Conservation (phyloP, 1,284 basidiomycete genomes). For the Malassezia restricta region DNA sequence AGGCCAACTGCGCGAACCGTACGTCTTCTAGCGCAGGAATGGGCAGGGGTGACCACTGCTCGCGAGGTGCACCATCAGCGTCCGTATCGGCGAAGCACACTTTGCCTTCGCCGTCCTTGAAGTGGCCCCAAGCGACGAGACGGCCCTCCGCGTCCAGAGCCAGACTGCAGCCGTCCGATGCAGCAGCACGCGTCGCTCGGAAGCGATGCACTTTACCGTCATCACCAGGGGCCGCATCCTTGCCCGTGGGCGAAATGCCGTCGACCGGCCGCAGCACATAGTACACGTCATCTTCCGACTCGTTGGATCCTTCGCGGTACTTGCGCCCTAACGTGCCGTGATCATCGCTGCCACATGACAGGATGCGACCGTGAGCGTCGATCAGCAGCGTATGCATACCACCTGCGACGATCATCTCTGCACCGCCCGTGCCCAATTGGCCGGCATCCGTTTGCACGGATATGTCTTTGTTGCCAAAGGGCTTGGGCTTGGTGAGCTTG, state of each 20-base stretch:
- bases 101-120: constrained; percentile 66
- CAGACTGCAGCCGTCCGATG: constrained; percentile 72
- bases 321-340: constrained; percentile 68
- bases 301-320: constrained; percentile 52
- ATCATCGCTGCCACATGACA: constrained; percentile 78
- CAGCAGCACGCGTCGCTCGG: constrained; percentile 66
- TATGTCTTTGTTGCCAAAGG: constrained; percentile 31
- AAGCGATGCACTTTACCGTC: constrained; percentile 57
- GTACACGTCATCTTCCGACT: constrained; percentile 55
- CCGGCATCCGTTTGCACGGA: constrained; percentile 30
- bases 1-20: constrained; percentile 61
- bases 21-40: constrained; percentile 48
- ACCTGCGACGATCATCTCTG: constrained; percentile 34
- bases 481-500: constrained; percentile 36
- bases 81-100: constrained; percentile 61
- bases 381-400: constrained; percentile 44
- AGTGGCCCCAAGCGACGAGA: constrained; percentile 56
- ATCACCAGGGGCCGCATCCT: constrained; percentile 56
- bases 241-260: constrained; percentile 49
- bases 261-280: constrained; percentile 63
- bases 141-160: constrained; percentile 67
- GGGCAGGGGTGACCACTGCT: constrained; percentile 43
- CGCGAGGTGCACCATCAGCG: constrained; percentile 20
- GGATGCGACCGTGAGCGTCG: constrained; percentile 31
- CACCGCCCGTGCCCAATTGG: constrained; percentile 29